Evolutionary conservation across 768 basidiomycete species (phyloP).

Genomic region (Dacryopinax primogenitus): DNA sequence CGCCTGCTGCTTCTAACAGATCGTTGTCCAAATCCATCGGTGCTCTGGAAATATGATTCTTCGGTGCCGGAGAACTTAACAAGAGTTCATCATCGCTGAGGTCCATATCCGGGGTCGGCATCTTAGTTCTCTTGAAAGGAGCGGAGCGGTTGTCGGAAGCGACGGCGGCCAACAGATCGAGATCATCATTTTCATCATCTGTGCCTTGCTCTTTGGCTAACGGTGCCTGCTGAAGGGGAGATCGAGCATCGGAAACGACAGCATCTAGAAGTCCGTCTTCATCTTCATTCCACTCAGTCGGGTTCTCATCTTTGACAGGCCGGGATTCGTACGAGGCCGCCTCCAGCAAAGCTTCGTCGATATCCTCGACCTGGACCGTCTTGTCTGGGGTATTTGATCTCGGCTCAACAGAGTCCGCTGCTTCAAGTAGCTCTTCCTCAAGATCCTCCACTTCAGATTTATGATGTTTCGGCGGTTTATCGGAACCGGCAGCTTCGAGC

Average conservation of each 20-base stretch:
- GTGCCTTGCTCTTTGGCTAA: neutral
- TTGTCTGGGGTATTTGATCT: neutral
- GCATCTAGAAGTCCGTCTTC: neutral
- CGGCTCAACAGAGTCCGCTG: neutral
- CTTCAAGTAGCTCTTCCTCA: neutral
- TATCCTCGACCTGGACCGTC: neutral
- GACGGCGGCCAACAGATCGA: neutral
- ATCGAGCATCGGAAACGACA: slow-evolving; percentile 3
- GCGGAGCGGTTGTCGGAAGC: neutral
- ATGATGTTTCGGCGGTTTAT: neutral
- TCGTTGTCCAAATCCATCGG: neutral
- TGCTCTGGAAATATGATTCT: neutral
- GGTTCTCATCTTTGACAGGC: neutral
- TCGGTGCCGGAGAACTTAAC: neutral
- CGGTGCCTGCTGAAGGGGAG: neutral
- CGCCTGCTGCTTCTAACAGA: neutral
- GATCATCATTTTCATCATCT: neutral
- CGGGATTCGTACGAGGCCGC: neutral
- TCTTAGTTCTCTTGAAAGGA: neutral
- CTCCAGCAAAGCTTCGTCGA: slow-evolving; percentile 1
- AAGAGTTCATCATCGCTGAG: neutral
- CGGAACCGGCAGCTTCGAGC: slow-evolving; percentile 4
- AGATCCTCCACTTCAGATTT: neutral
- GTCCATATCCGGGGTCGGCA: neutral
- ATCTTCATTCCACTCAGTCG: neutral